These are phyloP conservation scores for Noccaea bulbosa DNA, from an alignment of 345 rosid genomes.

Conservation along the genomic window DNA sequence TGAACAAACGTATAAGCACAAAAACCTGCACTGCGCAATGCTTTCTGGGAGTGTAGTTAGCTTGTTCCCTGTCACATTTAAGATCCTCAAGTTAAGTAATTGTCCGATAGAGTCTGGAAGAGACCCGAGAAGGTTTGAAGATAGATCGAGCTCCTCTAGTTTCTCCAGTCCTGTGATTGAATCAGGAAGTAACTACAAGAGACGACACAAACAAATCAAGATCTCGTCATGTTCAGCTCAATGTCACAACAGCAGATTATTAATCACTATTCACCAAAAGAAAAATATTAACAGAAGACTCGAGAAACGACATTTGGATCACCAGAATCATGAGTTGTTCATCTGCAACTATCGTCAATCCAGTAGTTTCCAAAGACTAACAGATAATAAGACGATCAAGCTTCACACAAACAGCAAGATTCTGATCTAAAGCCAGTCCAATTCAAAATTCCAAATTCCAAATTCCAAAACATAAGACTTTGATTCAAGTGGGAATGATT, in stretches of 20 bases:
- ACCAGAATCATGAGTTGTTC: slow-evolving; percentile 1
- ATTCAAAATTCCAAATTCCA: not conserved
- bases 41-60: slow-evolving; percentile 79
- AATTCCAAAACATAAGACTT: no score
- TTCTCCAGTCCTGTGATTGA: slow-evolving; percentile 69
- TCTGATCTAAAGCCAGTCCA: slow-evolving; percentile 5
- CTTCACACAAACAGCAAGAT: slow-evolving; percentile 1
- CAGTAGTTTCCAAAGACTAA: not conserved
- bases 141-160: slow-evolving; percentile 73
- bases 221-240: slow-evolving; percentile 1
- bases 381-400: not conserved
- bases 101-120: slow-evolving; percentile 87
- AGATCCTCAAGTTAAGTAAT: slow-evolving; percentile 61
- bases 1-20: not conserved
- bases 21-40: slow-evolving; percentile 53
- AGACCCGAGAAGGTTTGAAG: slow-evolving; percentile 61
- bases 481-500: not conserved
- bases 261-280: not conserved
- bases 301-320: not conserved
- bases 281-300: not conserved
- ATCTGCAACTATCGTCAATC: not conserved
- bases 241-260: not conserved
- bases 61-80: slow-evolving; percentile 78
- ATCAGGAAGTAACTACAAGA: slow-evolving; percentile 76
- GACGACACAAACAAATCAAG: not conserved